A percentile compares a stretch with the other conserved stretches of the same genome.
phyloP scores from a whole-genome alignment of 2,329 filamentous ascomycete species.

The Fusarium pseudocircinatum region DNA sequence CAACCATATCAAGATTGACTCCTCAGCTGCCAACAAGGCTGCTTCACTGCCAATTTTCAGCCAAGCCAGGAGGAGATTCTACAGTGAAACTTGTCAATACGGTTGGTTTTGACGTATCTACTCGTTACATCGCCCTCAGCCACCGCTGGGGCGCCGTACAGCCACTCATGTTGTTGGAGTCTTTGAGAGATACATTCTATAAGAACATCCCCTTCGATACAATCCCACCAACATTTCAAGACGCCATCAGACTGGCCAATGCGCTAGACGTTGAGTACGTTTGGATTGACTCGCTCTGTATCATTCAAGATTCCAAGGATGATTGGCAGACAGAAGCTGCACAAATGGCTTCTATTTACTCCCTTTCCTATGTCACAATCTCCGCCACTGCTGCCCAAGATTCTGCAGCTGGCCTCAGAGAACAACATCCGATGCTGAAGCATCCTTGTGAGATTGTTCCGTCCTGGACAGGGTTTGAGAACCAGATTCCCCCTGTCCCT shows the following conservation, averaged over 20 bases:
- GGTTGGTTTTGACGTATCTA: background rate
- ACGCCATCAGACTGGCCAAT: slow-evolving; percentile 17
- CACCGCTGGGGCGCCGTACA: slow-evolving; percentile 27
- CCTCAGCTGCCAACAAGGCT: slow-evolving; percentile 24
- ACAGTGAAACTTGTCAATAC: slow-evolving; percentile 10
- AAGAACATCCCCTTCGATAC: slow-evolving; percentile 5
- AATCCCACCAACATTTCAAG: slow-evolving; percentile 30
- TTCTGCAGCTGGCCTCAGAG: slow-evolving; percentile 17
- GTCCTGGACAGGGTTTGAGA: slow-evolving; percentile 21
- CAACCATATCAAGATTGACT: background rate
- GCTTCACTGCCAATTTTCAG: slow-evolving; percentile 6
- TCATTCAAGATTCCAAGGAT: slow-evolving; percentile 33
- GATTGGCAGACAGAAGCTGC: slow-evolving; percentile 30
- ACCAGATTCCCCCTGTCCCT: slow-evolving; percentile 1
- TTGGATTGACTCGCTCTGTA: slow-evolving; percentile 35
- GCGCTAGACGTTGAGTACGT: slow-evolving; percentile 19
- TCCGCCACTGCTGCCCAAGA: slow-evolving; percentile 26
- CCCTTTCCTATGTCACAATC: slow-evolving; percentile 24
- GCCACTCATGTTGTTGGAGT: slow-evolving; percentile 19
- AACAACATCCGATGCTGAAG: slow-evolving; percentile 18
- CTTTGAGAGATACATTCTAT: background rate
- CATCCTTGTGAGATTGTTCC: slow-evolving; percentile 22
- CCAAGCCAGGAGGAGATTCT: background rate
- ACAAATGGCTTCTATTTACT: slow-evolving; percentile 33
- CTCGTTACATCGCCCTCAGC: slow-evolving; percentile 27